Evolutionary conservation across 2,329 filamentous ascomycete species (phyloP).

Genomic region (Epichloe coenophiala): DNA sequence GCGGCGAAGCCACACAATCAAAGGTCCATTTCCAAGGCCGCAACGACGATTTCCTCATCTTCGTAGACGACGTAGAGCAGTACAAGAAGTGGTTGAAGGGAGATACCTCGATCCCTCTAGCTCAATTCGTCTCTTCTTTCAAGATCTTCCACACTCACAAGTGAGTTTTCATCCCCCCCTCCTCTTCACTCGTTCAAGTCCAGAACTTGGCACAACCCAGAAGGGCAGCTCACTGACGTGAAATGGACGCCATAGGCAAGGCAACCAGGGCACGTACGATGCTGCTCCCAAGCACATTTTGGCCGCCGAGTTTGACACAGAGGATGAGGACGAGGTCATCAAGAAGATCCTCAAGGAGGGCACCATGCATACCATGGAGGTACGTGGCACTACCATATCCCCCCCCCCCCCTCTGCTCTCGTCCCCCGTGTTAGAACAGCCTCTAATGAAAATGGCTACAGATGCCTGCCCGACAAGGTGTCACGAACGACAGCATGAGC

Average conservation of each 20-base stretch:
- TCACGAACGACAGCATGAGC: conserved; percentile 39
- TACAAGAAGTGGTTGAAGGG: conserved; percentile 64
- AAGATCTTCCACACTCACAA: conserved; percentile 83
- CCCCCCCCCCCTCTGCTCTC: conserved; percentile 2
- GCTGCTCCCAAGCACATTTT: conserved; percentile 60
- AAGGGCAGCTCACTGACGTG: no score
- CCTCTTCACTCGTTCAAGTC: neutral
- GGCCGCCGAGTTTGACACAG: conserved; percentile 78
- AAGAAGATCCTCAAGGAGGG: conserved; percentile 71
- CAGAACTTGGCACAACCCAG: neutral
- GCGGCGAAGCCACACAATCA: conserved; percentile 54
- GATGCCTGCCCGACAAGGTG: conserved; percentile 39
- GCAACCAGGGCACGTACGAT: conserved; percentile 68
- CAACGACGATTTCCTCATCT: conserved; percentile 45
- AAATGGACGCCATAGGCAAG: conserved; percentile 48
- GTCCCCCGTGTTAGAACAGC: neutral
- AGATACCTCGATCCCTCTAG: conserved; percentile 66
- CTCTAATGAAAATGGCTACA: conserved; percentile 11
- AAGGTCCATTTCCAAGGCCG: conserved; percentile 80
- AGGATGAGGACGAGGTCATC: conserved; percentile 67
- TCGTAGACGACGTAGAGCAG: conserved; percentile 44
- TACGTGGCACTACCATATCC: conserved; percentile 23
- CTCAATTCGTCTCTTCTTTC: conserved; percentile 76
- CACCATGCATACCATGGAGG: conserved; percentile 46
- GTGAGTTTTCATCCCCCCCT: conserved; percentile 39